Conservation (phyloP, 2,329 filamentous ascomycete species). For the Neofusicoccum cordaticola region DNA sequence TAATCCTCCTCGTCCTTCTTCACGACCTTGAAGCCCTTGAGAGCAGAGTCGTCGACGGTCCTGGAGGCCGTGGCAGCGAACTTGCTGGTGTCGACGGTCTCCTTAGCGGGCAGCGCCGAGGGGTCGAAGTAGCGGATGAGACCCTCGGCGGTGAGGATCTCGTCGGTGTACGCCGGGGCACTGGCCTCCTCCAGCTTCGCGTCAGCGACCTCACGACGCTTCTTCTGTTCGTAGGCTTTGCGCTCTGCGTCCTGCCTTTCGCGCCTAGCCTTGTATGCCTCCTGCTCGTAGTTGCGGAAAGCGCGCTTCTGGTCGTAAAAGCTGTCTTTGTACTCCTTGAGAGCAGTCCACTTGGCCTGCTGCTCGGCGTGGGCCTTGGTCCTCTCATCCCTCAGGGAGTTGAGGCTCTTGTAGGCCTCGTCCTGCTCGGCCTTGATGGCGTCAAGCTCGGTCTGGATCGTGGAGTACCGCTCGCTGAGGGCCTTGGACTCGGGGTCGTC, state of each 20-base stretch:
- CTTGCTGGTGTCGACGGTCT: slow-evolving; percentile 63
- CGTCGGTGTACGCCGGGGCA: slow-evolving; percentile 84
- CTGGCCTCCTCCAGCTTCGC: slow-evolving; percentile 76
- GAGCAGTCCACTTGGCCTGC: slow-evolving; percentile 76
- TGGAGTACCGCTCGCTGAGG: slow-evolving; percentile 79
- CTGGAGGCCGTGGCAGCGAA: slow-evolving; percentile 71
- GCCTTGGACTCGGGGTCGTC: slow-evolving; percentile 91
- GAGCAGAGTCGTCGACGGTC: slow-evolving; percentile 76
- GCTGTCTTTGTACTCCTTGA: slow-evolving; percentile 85
- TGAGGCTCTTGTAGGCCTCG: slow-evolving; percentile 83
- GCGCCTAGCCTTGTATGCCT: slow-evolving; percentile 70
- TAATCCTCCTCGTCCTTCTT: slow-evolving; percentile 90
- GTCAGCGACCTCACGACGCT: slow-evolving; percentile 72
- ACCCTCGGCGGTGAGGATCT: slow-evolving; percentile 85
- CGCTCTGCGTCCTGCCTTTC: slow-evolving; percentile 82
- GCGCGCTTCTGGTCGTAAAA: slow-evolving; percentile 82
- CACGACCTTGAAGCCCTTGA: slow-evolving; percentile 81
- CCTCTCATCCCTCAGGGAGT: slow-evolving; percentile 78
- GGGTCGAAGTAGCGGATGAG: slow-evolving; percentile 93
- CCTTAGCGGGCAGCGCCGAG: slow-evolving; percentile 60
- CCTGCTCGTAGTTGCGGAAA: slow-evolving; percentile 77
- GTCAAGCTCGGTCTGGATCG: slow-evolving; percentile 84
- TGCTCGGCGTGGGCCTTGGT: slow-evolving; percentile 80
- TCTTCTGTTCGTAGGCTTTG: slow-evolving; percentile 67
- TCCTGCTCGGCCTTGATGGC: slow-evolving; percentile 89